Evolutionary conservation across 352 stramenopile genomes (phyloP), one percentile per base, ranked within the genome.

Genomic region (Phytophthora pseudosyringae): DNA sequence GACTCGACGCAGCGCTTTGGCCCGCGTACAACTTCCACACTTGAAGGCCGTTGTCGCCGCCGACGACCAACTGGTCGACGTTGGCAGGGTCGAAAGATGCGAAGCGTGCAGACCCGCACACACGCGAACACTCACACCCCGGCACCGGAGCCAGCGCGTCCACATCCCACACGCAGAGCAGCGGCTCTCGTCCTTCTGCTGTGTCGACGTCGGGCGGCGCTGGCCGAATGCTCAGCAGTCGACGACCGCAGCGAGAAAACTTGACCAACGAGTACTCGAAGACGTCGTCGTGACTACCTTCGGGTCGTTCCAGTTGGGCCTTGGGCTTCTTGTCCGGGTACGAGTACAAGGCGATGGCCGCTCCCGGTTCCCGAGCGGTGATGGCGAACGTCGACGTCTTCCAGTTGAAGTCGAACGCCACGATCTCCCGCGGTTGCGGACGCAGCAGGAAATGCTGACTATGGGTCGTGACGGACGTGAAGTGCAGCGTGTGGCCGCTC

Each of bases 321-420:
- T 81, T 82, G 18, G 76, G 67, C 67, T 91, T 93, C 70, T 92
- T 91, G 70, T 94, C 83, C 1, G 83, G 83, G 28, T 89, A 83
- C 70, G 85, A 88, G 50, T 89, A 91, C 29, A 94, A 61, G 12
- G 73, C 65, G 32, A 94, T 88, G 35, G 77, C 67, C 0, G 80
- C 71, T n/a, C 75, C 64, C 0, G 80, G 80, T 47, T 93, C 83
- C 15, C 79, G 73, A 13, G 68, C 59, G 0, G 79, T 80, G 43
- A 93, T 58, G 0, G 82, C 86, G 46, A 94, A 69, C n/a, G 80
- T 80, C 3, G 64, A 59, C 4, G 69, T 79, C 49, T 74, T 80
- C 71, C 73, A 83, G 58, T 88, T 90, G 59, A 78, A 73, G 39
- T 92, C 86, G 31, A 92, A 90, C 18, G 80, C 76, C 3, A 86